Conservation (phyloP, 2,329 filamentous ascomycete genomes). For the Xylariaceae sp. region DNA sequence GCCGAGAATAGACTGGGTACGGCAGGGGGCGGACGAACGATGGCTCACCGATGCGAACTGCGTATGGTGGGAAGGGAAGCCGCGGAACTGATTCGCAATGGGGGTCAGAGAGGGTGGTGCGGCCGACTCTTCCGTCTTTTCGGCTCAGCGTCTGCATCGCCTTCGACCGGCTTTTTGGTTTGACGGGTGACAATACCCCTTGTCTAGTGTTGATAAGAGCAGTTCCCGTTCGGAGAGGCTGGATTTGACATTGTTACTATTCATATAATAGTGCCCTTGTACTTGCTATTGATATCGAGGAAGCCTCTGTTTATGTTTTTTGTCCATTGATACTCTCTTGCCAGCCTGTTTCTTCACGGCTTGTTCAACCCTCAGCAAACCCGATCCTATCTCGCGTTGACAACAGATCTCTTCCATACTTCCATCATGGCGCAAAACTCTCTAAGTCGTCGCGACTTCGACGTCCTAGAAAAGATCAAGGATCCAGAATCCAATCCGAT, state of each 20-base stretch:
- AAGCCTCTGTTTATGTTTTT: background rate
- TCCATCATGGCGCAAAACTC: conserved; percentile 42
- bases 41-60: background rate
- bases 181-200: background rate
- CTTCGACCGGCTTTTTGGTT: background rate
- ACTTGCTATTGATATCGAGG: background rate
- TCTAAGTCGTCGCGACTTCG: conserved; percentile 54
- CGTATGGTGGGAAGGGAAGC: background rate
- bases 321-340: background rate
- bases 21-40: background rate
- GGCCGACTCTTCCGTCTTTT: background rate
- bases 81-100: background rate
- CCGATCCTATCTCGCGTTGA: background rate
- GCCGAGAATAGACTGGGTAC: background rate
- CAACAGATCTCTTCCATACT: conserved; percentile 1
- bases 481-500: conserved; percentile 60
- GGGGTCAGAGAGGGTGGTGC: background rate
- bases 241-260: background rate
- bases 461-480: conserved; percentile 61
- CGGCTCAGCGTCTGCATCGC: background rate
- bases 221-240: conserved; percentile 1
- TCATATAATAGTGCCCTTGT: background rate
- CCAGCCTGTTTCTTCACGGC: background rate
- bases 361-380: background rate
- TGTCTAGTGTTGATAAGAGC: background rate